Evolutionary conservation across 805 yeast genomes (phyloP), one percentile per base, ranked within the genome.

Genomic region (Sugiyamaella lignohabitans): DNA sequence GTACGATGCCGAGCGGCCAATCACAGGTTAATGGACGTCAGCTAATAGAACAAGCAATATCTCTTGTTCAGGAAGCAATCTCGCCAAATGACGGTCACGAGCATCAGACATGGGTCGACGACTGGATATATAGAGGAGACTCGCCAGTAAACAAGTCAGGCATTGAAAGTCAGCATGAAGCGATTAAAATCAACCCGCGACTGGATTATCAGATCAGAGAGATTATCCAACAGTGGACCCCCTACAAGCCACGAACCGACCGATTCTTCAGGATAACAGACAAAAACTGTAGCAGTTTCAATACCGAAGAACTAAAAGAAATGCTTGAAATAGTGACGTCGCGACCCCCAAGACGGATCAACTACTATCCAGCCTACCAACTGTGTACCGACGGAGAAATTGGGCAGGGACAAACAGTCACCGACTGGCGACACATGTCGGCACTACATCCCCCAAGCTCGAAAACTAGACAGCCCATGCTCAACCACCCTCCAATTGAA

Each of bases 311-410:
- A 42, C 43, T 55, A 20, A 24, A 42, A 20, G 49, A 45, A 24
- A 53, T 51, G 14, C 40, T 55, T 3, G 42, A 42, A 17, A 48
- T 53, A 10, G 22, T 56, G 14, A 46, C 50, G 18, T 48, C 53
- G 8, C 47, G 59, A 19, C 59, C 59, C 2, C 59, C 59, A 1
- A 40, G 59, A 22, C 48, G 59, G 20, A 51, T 53, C 45, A 56
- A 56, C 42, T 42, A 47, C 21, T 54, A 47, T 44, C 46, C 53
- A 5, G 58, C 59, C 2, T 45, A 50, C 27, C 57, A 52, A 45
- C 44, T 55, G 11, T 41, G 50, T 17, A 45, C 54, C 4, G 48
- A 48, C 22, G 52, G 50, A n/a, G 46, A 43, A 16, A 41, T 41
- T 23, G 55, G 55, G 6, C 41, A 43, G 20, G 54, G 54, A 2